Evolutionary conservation across 2,329 filamentous ascomycete genomes (phyloP), one percentile per base, ranked within the genome.

Genomic region (Ophiostoma fasciatum): DNA sequence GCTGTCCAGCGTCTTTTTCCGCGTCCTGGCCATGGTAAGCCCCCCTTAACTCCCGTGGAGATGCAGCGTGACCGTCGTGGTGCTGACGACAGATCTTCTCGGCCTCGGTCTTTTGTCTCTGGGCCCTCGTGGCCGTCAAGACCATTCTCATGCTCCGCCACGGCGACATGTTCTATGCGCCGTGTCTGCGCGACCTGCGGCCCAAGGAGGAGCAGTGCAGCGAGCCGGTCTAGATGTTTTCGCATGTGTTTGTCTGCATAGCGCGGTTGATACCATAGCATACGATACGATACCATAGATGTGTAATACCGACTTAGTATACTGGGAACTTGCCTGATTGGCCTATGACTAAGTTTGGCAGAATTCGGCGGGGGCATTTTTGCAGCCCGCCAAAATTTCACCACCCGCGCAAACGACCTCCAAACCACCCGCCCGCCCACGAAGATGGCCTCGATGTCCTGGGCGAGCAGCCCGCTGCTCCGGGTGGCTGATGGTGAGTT

Each of bases 141-240:
- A 65, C 62, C 1, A 15, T 57, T 4, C 52, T 50, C n/a, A 45
- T 58, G 34, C 60, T 48, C 8, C 37, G 53, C 2, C 57, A 52
- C 0, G 60, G 61, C 12, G 57, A 63, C 26, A 58, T 66, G 43
- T 62, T 64, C 45, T 53, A 58, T 35, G 62, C 61, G 0, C 61
- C 62, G 2, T 64, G 62, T 36, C 44, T 64, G 28, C 56, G 57
- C 8, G 45, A 48, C 31, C 33, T 49, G 30, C 40, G 41, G 7
- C 32, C 43, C 20, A 46, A 45, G 35, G 27, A 39, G 8, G 25
- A 31, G 13, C 31, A 33, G 27, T 38, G 8, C 23, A 31, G 13
- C 31, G 37, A 15, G 38, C 31, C 2, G 37, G 28, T 10, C 22
- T 10, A 10, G 22, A 19, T n/a, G n/a, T n/a, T n/a, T n/a, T n/a